These are phyloP conservation scores for Chondrostereum purpureum DNA, from an alignment of 1,284 basidiomycete genomes.

Conservation along the genomic window DNA sequence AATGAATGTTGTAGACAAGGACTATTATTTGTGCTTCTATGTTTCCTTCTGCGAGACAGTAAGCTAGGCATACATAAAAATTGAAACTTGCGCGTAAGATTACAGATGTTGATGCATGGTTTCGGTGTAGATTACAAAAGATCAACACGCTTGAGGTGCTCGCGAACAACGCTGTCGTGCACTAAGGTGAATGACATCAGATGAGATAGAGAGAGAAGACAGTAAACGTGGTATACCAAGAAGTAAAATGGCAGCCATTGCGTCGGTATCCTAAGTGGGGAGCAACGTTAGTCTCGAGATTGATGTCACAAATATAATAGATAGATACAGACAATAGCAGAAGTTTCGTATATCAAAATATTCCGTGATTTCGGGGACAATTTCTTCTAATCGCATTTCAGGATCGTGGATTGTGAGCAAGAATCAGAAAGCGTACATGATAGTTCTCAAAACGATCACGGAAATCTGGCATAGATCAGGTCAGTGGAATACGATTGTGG, in stretches of 20 bases:
- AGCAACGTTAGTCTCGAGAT: background rate
- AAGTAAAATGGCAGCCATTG: conserved; percentile 38
- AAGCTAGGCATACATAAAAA: background rate
- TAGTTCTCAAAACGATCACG: conserved; percentile 43
- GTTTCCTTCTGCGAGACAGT: no score
- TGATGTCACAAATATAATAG: background rate
- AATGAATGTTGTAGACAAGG: background rate
- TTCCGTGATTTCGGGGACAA: conserved; percentile 38
- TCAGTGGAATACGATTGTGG: conserved; percentile 1
- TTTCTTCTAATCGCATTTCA: conserved; percentile 28
- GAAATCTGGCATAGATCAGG: conserved; percentile 32
- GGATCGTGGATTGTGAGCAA: conserved; percentile 4
- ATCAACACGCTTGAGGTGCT: conserved; percentile 11
- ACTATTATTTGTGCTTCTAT: background rate
- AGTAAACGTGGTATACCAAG: conserved; percentile 24
- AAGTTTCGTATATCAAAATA: conserved; percentile 46
- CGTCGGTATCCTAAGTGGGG: conserved; percentile 36
- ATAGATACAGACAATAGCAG: conserved; percentile 33
- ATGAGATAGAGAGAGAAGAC: background rate
- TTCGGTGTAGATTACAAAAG: no score
- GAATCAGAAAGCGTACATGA: conserved; percentile 29
- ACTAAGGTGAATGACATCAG: conserved; percentile 5
- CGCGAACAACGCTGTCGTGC: conserved; percentile 13
- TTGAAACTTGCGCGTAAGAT: background rate
- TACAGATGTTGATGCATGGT: background rate